These are phyloP conservation scores for Chrysochromulina parva DNA, from an alignment of 78 protist species.

Conservation along the genomic window DNA sequence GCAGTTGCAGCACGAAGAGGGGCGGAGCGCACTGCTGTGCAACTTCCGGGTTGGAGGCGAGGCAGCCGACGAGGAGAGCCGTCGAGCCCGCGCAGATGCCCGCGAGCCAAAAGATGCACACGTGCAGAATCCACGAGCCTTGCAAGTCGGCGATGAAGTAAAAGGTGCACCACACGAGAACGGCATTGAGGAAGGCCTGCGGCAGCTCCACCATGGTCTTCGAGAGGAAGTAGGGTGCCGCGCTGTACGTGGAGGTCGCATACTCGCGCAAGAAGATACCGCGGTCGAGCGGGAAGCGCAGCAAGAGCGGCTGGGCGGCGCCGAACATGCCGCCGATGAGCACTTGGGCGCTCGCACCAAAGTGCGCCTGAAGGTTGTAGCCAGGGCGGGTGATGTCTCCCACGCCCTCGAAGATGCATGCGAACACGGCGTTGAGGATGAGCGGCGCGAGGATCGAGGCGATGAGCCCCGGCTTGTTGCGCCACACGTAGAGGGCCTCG, in stretches of 20 bases:
- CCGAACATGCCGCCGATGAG: slow-evolving; percentile 50
- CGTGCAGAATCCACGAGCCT: slow-evolving; percentile 21
- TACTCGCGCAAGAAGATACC: slow-evolving; percentile 54
- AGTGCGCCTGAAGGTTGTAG: neutral
- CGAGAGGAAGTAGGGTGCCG: slow-evolving; percentile 32
- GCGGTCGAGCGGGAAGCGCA: slow-evolving; percentile 47
- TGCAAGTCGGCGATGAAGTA: slow-evolving; percentile 22
- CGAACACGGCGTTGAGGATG: neutral
- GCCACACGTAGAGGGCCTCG: neutral
- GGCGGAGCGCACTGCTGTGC: neutral
- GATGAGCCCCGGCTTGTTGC: slow-evolving; percentile 18
- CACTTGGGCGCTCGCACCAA: slow-evolving; percentile 7
- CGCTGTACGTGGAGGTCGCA: slow-evolving; percentile 29
- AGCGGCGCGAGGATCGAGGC: neutral
- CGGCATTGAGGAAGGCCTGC: neutral
- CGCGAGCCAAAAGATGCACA: neutral
- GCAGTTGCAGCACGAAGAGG: slow-evolving; percentile 51
- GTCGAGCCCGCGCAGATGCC: slow-evolving; percentile 15
- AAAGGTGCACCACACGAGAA: neutral
- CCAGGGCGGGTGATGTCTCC: neutral
- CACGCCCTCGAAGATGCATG: neutral
- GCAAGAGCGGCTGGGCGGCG: slow-evolving; percentile 42
- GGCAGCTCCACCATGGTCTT: slow-evolving; percentile 17
- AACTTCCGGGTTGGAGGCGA: neutral
- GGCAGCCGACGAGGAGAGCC: slow-evolving; percentile 38